Evolutionary conservation across 2,329 filamentous ascomycete genomes (phyloP), one percentile per base, ranked within the genome.

Genomic region (Hymenoscyphus linearis): DNA sequence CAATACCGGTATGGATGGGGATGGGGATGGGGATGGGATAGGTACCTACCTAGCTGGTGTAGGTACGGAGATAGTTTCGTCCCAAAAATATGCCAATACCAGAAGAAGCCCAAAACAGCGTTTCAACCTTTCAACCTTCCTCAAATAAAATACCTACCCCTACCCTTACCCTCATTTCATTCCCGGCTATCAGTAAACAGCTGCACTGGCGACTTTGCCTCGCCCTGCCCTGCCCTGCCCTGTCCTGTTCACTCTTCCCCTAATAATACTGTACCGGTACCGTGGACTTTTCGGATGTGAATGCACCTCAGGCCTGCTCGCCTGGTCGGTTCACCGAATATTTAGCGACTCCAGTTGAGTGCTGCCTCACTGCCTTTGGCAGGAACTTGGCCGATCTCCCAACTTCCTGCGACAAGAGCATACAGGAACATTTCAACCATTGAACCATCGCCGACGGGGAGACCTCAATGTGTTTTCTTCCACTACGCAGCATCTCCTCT

Each of bases 281-380:
- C 18, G 44, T 47, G 40, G n/a, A 47, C 18, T 47, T 47, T 47
- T 25, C 44, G 44, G 44, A 50, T 50, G 44, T 50, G 44, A 50
- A 50, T 50, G 44, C 22, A 25, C 12, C 18, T 22, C 9, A 22
- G 13, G 18, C 44, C 18, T 10, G 44, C 7, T 47, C 22, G 18
- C 44, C 18, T 18, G 44, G 7, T 50, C 44, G 44, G 18, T 25
- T 50, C 44, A 50, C 44, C 44, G 44, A 50, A 50, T 25, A 50
- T 50, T 50, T 50, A 50, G 44, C 44, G 44, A 40, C 22, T 12
- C 10, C 18, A 22, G 40, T 47, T 50, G 44, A 50, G 44, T 50
- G 44, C 18, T 50, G 44, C 44, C 44, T 50, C 44, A 50, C 44
- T 50, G 44, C 44, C 44, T 50, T 50, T 50, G 44, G 44, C 44